Conservation (phyloP, 345 rosid genomes). For the Corchorus capsularis region DNA sequence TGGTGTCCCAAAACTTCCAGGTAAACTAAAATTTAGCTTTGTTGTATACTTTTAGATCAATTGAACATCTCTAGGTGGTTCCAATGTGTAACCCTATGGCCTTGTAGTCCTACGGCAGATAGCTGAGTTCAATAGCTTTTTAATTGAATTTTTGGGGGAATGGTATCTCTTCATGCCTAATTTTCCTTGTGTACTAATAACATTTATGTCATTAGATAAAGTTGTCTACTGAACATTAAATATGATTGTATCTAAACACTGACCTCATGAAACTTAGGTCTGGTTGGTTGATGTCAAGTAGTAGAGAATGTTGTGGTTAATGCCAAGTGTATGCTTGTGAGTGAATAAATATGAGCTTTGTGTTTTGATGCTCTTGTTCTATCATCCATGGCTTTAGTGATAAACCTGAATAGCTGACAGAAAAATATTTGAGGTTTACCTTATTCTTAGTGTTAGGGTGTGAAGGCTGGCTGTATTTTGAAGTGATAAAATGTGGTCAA, state of each 20-base stretch:
- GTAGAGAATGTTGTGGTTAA: background rate
- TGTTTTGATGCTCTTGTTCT: slow-evolving; percentile 3
- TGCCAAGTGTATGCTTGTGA: background rate
- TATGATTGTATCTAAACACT: background rate
- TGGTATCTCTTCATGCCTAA: background rate
- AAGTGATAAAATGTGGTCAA: background rate
- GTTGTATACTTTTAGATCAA: background rate
- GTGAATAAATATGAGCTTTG: slow-evolving; percentile 1
- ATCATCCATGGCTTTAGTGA: slow-evolving; percentile 2
- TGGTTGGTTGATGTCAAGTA: background rate
- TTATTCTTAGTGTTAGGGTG: background rate
- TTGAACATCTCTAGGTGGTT: background rate
- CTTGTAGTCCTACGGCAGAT: background rate
- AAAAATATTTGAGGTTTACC: background rate
- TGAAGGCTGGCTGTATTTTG: slow-evolving; percentile 4
- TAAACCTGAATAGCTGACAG: background rate
- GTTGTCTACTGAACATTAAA: background rate
- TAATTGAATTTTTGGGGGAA: background rate
- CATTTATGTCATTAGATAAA: background rate
- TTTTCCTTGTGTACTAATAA: background rate
- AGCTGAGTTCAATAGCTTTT: slow-evolving; percentile 3
- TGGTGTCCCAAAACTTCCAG: slow-evolving; percentile 93
- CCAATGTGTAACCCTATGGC: background rate
- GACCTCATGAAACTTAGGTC: background rate
- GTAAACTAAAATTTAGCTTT: slow-evolving; percentile 36